Evolutionary conservation across 768 basidiomycete genomes (phyloP).

Genomic region (Mycena metata): DNA sequence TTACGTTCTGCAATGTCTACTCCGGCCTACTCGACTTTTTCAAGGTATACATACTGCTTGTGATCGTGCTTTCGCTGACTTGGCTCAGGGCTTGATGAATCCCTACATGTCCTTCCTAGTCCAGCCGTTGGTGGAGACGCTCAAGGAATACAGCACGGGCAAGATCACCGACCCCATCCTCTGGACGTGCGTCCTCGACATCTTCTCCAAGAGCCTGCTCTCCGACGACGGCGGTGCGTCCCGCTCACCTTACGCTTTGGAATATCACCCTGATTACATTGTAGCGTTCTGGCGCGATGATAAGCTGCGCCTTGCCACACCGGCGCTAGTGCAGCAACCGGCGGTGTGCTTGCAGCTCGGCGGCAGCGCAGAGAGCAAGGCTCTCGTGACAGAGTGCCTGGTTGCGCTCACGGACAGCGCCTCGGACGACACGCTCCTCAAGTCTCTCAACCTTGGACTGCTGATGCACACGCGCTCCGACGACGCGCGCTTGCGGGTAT

Average conservation of each 20-base stretch:
- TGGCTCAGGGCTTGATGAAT: slow-evolving; percentile 80
- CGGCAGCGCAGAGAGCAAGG: slow-evolving; percentile 53
- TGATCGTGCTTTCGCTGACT: not conserved
- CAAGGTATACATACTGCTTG: slow-evolving; percentile 66
- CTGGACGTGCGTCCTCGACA: slow-evolving; percentile 74
- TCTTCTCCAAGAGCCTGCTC: slow-evolving; percentile 76
- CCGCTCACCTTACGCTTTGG: slow-evolving; percentile 2
- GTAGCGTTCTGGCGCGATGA: slow-evolving; percentile 93
- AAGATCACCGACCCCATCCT: slow-evolving; percentile 56
- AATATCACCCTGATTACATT: slow-evolving; percentile 6
- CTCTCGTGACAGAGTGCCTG: slow-evolving; percentile 64
- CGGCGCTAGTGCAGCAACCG: slow-evolving; percentile 76
- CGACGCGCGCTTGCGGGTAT: slow-evolving; percentile 74
- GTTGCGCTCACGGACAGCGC: slow-evolving; percentile 66
- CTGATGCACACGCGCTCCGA: slow-evolving; percentile 94
- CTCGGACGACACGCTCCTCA: slow-evolving; percentile 75
- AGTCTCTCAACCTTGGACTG: slow-evolving; percentile 83
- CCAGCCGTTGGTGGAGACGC: slow-evolving; percentile 71
- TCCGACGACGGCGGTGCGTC: slow-evolving; percentile 85
- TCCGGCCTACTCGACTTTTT: slow-evolving; percentile 85
- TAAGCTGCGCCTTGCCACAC: slow-evolving; percentile 73
- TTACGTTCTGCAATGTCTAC: slow-evolving; percentile 84
- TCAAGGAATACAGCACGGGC: slow-evolving; percentile 63
- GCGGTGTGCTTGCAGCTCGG: slow-evolving; percentile 58
- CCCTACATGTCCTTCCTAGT: slow-evolving; percentile 90